A percentile compares a stretch with the other conserved stretches of the same genome.
Conservation (phyloP, 2,329 filamentous ascomycete species). For the Aphanoascus verrucosus region DNA sequence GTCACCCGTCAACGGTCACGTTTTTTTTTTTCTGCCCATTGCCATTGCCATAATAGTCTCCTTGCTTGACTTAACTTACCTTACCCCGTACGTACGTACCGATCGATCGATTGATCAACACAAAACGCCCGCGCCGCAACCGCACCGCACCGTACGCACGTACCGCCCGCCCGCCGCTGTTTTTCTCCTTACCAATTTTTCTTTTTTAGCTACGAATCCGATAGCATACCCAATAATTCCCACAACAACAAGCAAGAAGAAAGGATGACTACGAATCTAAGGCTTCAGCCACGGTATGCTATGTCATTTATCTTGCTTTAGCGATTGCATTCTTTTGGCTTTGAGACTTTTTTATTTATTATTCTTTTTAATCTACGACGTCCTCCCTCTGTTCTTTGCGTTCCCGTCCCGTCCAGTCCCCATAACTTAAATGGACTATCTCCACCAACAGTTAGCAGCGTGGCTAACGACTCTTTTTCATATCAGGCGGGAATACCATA, state of each 20-base stretch:
- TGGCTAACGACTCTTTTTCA: conserved; percentile 12
- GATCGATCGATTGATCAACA: too few relatives aligned
- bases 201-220: background rate
- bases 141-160: too few relatives aligned
- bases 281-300: conserved; percentile 14
- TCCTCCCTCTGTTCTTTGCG: background rate
- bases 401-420: background rate
- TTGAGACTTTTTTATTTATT: background rate
- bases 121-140: too few relatives aligned
- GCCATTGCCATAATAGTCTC: too few relatives aligned
- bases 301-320: background rate
- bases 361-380: background rate
- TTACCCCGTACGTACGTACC: too few relatives aligned
- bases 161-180: too few relatives aligned
- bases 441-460: conserved; percentile 2
- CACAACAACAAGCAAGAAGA: too few relatives aligned
- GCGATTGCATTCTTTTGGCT: background rate
- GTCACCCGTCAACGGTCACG: too few relatives aligned
- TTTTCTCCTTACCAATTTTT: background rate
- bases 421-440: conserved; percentile 4
- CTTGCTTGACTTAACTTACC: too few relatives aligned
- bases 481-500: conserved; percentile 60
- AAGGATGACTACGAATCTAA: conserved; percentile 10
- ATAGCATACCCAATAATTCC: background rate
- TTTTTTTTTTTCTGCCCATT: too few relatives aligned